Evolutionary conservation across 352 stramenopile species (phyloP), one percentile per base, ranked within the genome.

Genomic region (Phytophthora vignae): DNA sequence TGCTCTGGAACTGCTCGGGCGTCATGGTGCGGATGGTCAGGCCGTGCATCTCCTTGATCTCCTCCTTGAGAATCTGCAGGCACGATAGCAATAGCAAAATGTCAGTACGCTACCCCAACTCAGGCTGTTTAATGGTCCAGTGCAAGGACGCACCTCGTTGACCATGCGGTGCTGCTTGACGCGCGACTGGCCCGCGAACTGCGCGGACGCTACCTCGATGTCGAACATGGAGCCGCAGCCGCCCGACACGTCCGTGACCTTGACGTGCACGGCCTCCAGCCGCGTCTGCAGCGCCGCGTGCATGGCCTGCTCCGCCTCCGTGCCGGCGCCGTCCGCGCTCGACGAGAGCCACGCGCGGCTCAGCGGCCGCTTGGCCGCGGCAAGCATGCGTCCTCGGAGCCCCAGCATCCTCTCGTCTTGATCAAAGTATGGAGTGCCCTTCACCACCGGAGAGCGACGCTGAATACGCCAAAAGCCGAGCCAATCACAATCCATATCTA

Each of bases 191-290:
- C 90, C 90, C 3, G 73, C 74, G 31, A 97, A 97, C 46, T 86
- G 79, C 33, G 87, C 63, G 17, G 91, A 97, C 36, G 82, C 87
- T 21, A 97, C 88, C 64, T 96, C 84, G 44, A 97, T 84, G 67
- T 97, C 82, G 72, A 91, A 97, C 88, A 96, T 96, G 68, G 88
- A 91, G 62, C 91, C 91, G 64, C 91, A 97, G 61, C 91, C 91
- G 60, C 91, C 91, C 17, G 90, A 96, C 27, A 97, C 88, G 74
- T 97, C 91, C 22, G 84, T 80, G 25, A 97, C 90, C 54, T 93
- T 91, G 56, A 96, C 89, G 74, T 96, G 83, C 49, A 84, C 81
- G 19, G 90, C 88, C 40, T 89, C 77, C 42, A 97, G 79, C 50
- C 84, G 75, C 59, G 67, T 48, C 65, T 73, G 62, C 27, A 97